Evolutionary conservation across 441 rosid species (phyloP), one percentile per base, ranked within the genome.

Genomic region (Capsella rubella): DNA sequence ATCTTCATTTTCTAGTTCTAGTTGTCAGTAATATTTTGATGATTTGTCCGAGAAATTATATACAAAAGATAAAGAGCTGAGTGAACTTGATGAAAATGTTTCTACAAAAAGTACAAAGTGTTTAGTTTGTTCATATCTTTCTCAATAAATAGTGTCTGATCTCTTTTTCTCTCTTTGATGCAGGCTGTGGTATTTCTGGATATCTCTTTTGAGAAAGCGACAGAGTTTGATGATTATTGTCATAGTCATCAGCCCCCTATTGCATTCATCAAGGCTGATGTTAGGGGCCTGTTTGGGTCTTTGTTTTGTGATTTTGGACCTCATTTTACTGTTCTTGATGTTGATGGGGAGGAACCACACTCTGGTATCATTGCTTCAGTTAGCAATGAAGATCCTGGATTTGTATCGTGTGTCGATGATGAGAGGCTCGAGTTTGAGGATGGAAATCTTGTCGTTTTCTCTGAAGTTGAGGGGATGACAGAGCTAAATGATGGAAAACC

Each of bases 261-360:
- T 34, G 70, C 98, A 61, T 95, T 95, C 78, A 87, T 92, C 77
- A 95, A 89, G 81, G 75, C 97, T 82, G 99, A 95, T 77, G 93
- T 95, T 6, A 84, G 98, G 81, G 97, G 99, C 6, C 88, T 90
- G 73, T 95, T 95, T 86, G 99, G 99, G 63, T 80, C 87, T 34
- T 79, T 92, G 16, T 95, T 95, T 81, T 92, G 98, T 76, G 99
- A 95, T 82, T 92, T 95, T 74, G 99, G 99, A 59, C 96, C 97
- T 39, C 84, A 78, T 68, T 95, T 95, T 77, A 85, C 92, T 10
- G 98, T 95, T 54, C 73, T 88, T 52, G 99, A 95, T 84, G 96
- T 86, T 65, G 97, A 95, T 81, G 99, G 98, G 13, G 86, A 89
- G 82, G 99, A 92, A 39, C 97, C 96, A 1, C 95, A 88, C 78